Percentiles rank a stretch among this genome's conserved stretches.
Conservation (phyloP, 2,329 filamentous ascomycete genomes). For the Cercospora zeae-maydis region DNA sequence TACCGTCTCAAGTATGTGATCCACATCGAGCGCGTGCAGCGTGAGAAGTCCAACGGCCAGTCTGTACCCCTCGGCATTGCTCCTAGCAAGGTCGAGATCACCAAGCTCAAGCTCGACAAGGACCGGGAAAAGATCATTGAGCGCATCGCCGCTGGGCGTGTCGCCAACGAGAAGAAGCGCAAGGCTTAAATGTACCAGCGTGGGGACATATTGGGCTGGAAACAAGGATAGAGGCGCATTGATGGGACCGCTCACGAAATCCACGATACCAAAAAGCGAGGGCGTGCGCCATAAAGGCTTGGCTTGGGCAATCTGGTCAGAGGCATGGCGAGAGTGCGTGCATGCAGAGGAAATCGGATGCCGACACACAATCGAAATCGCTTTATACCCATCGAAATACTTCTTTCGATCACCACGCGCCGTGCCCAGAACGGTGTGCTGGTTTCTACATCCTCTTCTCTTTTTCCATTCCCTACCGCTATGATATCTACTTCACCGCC, state of each 20-base stretch:
- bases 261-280: conserved; percentile 7
- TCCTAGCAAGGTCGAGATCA: conserved; percentile 96
- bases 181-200: conserved; percentile 19
- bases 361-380: conserved; percentile 11
- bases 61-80: conserved; percentile 90
- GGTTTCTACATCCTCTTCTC: conserved; percentile 3
- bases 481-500: conserved; percentile 86
- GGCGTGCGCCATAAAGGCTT: not conserved
- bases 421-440: conserved; percentile 14
- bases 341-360: conserved; percentile 8
- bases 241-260: conserved; percentile 5
- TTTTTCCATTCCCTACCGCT: conserved; percentile 50
- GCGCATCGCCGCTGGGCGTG: conserved; percentile 76
- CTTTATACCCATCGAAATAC: conserved; percentile 11
- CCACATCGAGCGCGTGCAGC: conserved; percentile 93
- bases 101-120: conserved; percentile 98
- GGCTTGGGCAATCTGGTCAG: conserved; percentile 1
- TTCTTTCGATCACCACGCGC: conserved; percentile 4
- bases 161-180: conserved; percentile 59
- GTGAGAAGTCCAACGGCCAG: conserved; percentile 97
- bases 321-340: conserved; percentile 5
- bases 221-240: conserved; percentile 11
- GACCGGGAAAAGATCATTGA: conserved; percentile 85
- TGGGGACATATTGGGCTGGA: conserved; percentile 9
- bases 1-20: conserved; percentile 98